Base-by-base conservation (phyloP, 495 filamentous ascomycete species). In the Aspergillus haitiensis region DNA sequence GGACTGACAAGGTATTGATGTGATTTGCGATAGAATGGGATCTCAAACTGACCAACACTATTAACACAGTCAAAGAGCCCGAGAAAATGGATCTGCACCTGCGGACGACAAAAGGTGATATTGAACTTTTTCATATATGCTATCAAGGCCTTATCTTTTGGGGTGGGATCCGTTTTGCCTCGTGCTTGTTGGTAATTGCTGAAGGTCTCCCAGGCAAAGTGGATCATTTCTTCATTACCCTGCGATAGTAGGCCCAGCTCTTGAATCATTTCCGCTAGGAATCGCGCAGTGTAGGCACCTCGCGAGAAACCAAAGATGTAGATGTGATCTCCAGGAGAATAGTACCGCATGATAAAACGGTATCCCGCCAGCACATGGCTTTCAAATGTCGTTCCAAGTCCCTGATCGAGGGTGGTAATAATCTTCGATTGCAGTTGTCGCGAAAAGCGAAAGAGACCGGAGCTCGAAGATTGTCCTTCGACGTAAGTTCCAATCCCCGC, bases 211-310 rank as follows among this genome's bases (percentile, higher is more conserved):
- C 90, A 94, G 4, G 89, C 91, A 60, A 96, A 96, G 0, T 78
- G 74, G 15, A 88, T 82, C 84, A 95, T 86, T 62, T 94, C 91
- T 64, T 96, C 91, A 63, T 96, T 96, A n/a, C 91, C 91, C 58
- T 84, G 82, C 44, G 85, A 87, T 0, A 94, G 79, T 9, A 95
- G 77, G 12, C 91, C 91, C 55, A 95, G 84, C 57, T 90, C 87
- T 64, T 92, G 88, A 11, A 96, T 78, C 91, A 95, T 94, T 65
- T 93, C 89, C 1, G 90, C 88, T 5, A 95, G 77, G 67, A 93
- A 94, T 18, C 90, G 85, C 6, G 91, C 91, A 21, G 90, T 91
- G 68, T 94, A 96, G n/a, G 90, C 84, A 10, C 91, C 91, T 18
- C 91, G 84, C 39, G 86, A 89, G 77, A 95, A 96, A 12, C 91